phyloP scores from a whole-genome alignment of 2,329 filamentous ascomycete genomes.

The Lojkania enalia region DNA sequence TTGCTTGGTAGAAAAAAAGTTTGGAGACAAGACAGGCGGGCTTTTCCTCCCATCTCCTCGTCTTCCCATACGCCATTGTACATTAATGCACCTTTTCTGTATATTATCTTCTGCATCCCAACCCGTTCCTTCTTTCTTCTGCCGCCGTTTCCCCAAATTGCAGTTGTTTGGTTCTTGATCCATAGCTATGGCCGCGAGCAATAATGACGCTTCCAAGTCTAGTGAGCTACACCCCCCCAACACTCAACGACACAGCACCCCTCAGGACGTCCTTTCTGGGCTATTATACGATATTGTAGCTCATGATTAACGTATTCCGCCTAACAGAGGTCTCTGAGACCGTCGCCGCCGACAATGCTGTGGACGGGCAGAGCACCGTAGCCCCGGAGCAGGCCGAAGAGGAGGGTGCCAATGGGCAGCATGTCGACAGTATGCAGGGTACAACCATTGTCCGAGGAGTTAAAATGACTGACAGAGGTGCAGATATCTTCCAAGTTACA shows the following conservation, averaged over 20 bases:
- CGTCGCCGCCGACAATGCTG: constrained; percentile 25
- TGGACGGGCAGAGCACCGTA: constrained; percentile 20
- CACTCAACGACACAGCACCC: neutral
- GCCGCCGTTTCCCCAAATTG: constrained; percentile 23
- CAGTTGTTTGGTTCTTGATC: constrained; percentile 11
- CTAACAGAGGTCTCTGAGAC: constrained; percentile 31
- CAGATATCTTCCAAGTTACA: constrained; percentile 69
- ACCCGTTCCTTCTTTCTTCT: constrained; percentile 28
- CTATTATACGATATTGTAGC: neutral
- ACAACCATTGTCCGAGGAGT: neutral
- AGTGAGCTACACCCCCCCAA: constrained; percentile 30
- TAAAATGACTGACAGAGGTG: constrained; percentile 8
- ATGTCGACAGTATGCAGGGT: constrained; percentile 34
- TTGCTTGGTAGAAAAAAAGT: constrained; percentile 31
- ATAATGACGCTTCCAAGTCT: constrained; percentile 44
- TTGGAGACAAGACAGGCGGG: constrained; percentile 18
- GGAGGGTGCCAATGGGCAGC: constrained; percentile 31
- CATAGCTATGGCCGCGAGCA: constrained; percentile 37
- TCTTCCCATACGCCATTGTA: constrained; percentile 29
- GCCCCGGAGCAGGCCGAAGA: constrained; percentile 25
- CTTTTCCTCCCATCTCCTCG: constrained; percentile 2
- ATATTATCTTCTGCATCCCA: constrained; percentile 25
- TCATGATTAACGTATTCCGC: constrained; percentile 27
- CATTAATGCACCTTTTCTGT: constrained; percentile 40
- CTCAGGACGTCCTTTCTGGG: neutral